Conservation (phyloP, 177 flowering plant species). For the Vitis hybrid region DNA sequence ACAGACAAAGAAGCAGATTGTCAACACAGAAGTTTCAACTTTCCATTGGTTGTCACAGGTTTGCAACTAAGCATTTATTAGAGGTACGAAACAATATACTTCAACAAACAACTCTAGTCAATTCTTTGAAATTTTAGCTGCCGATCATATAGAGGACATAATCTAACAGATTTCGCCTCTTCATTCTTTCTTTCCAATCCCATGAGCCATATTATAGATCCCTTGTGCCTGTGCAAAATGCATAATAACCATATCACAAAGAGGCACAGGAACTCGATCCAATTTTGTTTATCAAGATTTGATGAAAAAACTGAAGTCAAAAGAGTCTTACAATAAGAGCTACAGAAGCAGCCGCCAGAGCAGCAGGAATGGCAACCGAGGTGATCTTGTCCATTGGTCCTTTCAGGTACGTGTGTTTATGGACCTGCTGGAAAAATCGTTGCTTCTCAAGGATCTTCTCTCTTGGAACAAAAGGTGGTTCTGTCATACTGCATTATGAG, state of each 20-base stretch:
- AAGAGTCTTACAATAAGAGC: slow-evolving; percentile 56
- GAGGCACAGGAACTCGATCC: no score
- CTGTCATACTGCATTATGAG: slow-evolving; percentile 47
- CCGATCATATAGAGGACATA: background rate
- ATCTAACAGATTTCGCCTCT: background rate
- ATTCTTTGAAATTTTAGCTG: background rate
- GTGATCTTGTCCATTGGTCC: slow-evolving; percentile 75
- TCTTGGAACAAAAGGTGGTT: slow-evolving; percentile 68
- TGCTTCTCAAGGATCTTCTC: slow-evolving; percentile 70
- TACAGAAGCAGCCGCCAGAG: slow-evolving; percentile 49
- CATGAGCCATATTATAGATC: slow-evolving; percentile 77
- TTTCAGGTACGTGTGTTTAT: slow-evolving; percentile 71
- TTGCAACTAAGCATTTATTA: slow-evolving; percentile 14
- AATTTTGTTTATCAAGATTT: background rate
- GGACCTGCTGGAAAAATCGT: slow-evolving; percentile 57
- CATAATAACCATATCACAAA: background rate
- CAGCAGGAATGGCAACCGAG: slow-evolving; percentile 80
- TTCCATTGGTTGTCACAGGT: background rate
- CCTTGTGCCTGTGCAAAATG: slow-evolving; percentile 59
- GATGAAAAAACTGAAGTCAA: background rate
- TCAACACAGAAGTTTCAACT: no score
- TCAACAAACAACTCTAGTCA: background rate
- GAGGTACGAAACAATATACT: background rate
- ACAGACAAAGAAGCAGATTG: no score
- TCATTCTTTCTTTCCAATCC: slow-evolving; percentile 85